Percentiles rank a stretch among this genome's conserved stretches.
Evolutionary conservation across 768 basidiomycete genomes (phyloP).

Genomic region (Panus rudis): DNA sequence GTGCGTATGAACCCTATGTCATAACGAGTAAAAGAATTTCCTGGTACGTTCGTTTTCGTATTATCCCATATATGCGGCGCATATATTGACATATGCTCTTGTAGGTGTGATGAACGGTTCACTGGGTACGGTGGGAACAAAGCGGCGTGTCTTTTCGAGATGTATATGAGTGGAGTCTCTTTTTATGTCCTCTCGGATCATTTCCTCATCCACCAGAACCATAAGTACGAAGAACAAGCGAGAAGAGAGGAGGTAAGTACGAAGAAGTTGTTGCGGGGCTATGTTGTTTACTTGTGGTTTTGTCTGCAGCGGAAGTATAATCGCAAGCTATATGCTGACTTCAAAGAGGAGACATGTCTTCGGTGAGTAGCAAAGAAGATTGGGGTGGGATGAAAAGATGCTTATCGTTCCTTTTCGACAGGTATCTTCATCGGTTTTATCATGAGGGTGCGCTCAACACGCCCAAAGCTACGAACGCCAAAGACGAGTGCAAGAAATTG

Average conservation of each 20-base stretch:
- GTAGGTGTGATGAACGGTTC: slow-evolving; percentile 87
- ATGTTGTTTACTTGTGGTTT: neutral
- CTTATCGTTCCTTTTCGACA: slow-evolving; percentile 17
- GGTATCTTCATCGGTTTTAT: slow-evolving; percentile 59
- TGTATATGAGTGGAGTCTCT: slow-evolving; percentile 80
- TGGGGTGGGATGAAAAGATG: neutral
- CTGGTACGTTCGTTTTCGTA: slow-evolving; percentile 41
- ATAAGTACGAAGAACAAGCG: slow-evolving; percentile 70
- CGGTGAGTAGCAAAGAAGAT: slow-evolving; percentile 34
- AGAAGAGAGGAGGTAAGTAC: slow-evolving; percentile 62
- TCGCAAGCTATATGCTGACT: slow-evolving; percentile 69
- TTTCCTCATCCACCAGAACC: slow-evolving; percentile 85
- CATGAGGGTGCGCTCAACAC: slow-evolving; percentile 44
- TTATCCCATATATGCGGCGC: neutral
- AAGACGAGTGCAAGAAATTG: slow-evolving; percentile 59
- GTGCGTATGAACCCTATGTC: slow-evolving; percentile 85
- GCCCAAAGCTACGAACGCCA: slow-evolving; percentile 43
- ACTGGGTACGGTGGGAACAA: slow-evolving; percentile 91
- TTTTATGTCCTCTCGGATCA: slow-evolving; percentile 83
- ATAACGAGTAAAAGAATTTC: slow-evolving; percentile 71
- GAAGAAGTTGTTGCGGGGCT: neutral
- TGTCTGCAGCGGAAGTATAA: slow-evolving; percentile 58
- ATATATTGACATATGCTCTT: neutral
- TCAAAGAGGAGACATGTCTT: slow-evolving; percentile 70
- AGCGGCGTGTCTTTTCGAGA: slow-evolving; percentile 86